Base-by-base conservation (phyloP, 169 alveolate species). In the Cryptosporidium sp. region DNA sequence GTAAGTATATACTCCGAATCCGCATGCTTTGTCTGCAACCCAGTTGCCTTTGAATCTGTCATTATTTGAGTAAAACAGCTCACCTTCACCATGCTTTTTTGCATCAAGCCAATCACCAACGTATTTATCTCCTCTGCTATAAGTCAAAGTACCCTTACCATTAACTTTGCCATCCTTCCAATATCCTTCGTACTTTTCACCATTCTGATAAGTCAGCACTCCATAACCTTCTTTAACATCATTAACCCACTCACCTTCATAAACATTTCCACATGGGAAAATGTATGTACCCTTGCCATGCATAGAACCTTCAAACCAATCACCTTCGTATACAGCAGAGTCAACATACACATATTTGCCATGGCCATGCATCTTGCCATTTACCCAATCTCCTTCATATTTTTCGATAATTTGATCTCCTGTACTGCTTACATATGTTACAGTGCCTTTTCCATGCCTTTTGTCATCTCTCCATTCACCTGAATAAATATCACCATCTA, bases 181-280 rank as follows among this genome's bases (percentile, higher is more conserved):
- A 85, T 95, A 93, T 29, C 99, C 99, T 61, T 96, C 98, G 86
- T 97, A 97, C 80, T 93, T 93, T 84, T 96, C 98, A 0, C 99
- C 99, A 80, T 96, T 96, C 65, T 94, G 95, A 86, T 94, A 96
- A 29, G 94, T 94, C 71, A 96, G 86, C 6, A 93, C 92, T 6
- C 98, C 98, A 86, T 95, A 96, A 69, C 98, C 98, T 91, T 95
- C 97, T 86, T 96, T 97, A 95, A 93, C 95, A 92, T 94, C 98
- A 87, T 94, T 95, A 4, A 93, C 96, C 99, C 99, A 97, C 84
- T 97, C 98, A 14, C 99, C 99, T 48, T 96, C 98, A 89, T 97
- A 96, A 69, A 91, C 92, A 93, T 97, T 97, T 50, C 98, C 98
- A 86, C 97, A 94, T 50, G 97, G 97, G 74, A 94, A 96, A 55